Percentiles rank a stretch among this genome's conserved stretches.
phyloP scores from a whole-genome alignment of 192 early-diverging fungal genomes.

The Backusella circina region DNA sequence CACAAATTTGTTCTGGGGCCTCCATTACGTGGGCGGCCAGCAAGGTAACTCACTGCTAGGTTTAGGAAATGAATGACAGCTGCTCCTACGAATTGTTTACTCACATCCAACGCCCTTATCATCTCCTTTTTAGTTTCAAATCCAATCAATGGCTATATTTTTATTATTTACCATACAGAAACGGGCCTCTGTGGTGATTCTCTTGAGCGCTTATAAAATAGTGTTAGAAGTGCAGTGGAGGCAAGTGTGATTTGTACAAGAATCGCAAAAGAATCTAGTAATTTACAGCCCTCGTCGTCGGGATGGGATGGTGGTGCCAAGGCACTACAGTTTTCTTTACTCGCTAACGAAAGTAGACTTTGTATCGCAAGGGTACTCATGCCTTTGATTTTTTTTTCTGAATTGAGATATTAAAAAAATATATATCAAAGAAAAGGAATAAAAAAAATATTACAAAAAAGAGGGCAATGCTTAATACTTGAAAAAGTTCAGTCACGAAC shows the following conservation, averaged over 20 bases:
- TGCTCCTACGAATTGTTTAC: slow-evolving; percentile 74
- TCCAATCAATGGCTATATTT: neutral
- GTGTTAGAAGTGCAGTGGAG: slow-evolving; percentile 60
- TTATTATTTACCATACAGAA: slow-evolving; percentile 53
- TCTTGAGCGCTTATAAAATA: slow-evolving; percentile 67
- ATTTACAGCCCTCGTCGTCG: slow-evolving; percentile 34
- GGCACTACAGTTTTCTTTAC: neutral
- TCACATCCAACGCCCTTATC: slow-evolving; percentile 64
- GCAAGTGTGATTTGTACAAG: slow-evolving; percentile 64
- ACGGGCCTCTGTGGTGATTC: slow-evolving; percentile 66
- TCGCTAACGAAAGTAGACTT: neutral
- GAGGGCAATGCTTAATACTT: neutral
- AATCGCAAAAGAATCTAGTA: slow-evolving; percentile 70
- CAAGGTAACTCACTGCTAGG: slow-evolving; percentile 61
- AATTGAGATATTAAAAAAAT: neutral
- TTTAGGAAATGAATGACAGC: slow-evolving; percentile 68
- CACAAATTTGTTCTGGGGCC: slow-evolving; percentile 61
- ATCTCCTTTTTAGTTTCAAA: neutral
- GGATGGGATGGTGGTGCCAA: neutral
- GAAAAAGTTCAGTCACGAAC: neutral
- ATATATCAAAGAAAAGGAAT: neutral
- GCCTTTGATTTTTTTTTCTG: neutral
- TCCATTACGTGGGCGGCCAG: slow-evolving; percentile 45
- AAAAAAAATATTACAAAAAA: neutral
- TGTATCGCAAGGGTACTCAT: neutral